phyloP scores from a whole-genome alignment of 1,284 basidiomycete genomes.

The Papiliotrema laurentii region DNA sequence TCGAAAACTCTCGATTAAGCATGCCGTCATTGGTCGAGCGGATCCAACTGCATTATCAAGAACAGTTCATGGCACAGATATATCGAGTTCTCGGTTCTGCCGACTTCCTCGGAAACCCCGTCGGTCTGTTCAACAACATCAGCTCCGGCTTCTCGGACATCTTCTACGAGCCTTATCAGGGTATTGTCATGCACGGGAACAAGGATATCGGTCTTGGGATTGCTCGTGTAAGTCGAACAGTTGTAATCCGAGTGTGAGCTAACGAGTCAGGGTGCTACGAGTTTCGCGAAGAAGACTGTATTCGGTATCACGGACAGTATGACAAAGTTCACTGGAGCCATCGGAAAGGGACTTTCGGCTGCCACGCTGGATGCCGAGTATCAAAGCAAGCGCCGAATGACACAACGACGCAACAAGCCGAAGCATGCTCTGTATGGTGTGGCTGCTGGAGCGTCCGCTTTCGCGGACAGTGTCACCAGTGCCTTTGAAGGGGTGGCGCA shows the following conservation, averaged over 20 bases:
- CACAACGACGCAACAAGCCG: slow-evolving; percentile 86
- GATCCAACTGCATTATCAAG: slow-evolving; percentile 87
- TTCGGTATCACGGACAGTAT: slow-evolving; percentile 94
- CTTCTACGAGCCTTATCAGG: slow-evolving; percentile 98
- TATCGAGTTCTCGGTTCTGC: slow-evolving; percentile 96
- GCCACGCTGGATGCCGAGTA: slow-evolving; percentile 96
- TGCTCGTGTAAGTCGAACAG: slow-evolving; percentile 63
- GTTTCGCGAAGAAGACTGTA: slow-evolving; percentile 97
- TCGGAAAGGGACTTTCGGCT: slow-evolving; percentile 94
- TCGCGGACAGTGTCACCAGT: slow-evolving; percentile 89
- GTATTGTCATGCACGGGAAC: slow-evolving; percentile 95
- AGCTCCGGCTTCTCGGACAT: slow-evolving; percentile 98
- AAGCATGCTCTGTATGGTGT: slow-evolving; percentile 97
- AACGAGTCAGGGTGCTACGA: slow-evolving; percentile 74
- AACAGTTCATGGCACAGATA: slow-evolving; percentile 88
- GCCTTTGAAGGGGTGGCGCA: slow-evolving; percentile 95
- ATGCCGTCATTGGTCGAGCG: slow-evolving; percentile 78
- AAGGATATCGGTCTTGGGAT: slow-evolving; percentile 95
- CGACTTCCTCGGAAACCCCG: slow-evolving; percentile 77
- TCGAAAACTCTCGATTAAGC: slow-evolving; percentile 90
- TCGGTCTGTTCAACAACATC: slow-evolving; percentile 97
- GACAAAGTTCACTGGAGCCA: slow-evolving; percentile 94
- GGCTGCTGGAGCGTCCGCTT: slow-evolving; percentile 86
- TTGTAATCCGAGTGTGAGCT: slow-evolving; percentile 2
- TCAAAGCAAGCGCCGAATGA: slow-evolving; percentile 82